phyloP scores from a whole-genome alignment of 2,329 filamentous ascomycete genomes.

The Ophiostoma ips region DNA sequence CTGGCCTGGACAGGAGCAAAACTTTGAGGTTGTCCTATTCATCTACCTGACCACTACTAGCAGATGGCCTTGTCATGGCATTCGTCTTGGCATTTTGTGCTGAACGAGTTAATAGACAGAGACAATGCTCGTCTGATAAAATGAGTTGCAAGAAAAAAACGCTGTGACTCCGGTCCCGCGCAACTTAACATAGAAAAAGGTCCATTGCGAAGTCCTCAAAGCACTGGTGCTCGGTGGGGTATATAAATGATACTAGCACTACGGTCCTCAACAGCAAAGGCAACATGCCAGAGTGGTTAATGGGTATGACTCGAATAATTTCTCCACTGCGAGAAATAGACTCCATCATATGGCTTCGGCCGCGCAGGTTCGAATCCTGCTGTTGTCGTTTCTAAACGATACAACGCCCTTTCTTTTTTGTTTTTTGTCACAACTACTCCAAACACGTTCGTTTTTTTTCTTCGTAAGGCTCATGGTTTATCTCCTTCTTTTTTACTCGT shows the following conservation, averaged over 20 bases:
- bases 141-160: too few species aligned
- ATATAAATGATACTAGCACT: neutral
- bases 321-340: neutral
- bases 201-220: too few species aligned
- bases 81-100: too few species aligned
- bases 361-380: constrained; percentile 2
- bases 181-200: too few species aligned
- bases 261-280: neutral
- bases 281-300: constrained; percentile 2
- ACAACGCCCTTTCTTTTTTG: neutral
- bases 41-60: too few species aligned
- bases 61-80: too few species aligned
- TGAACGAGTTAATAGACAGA: too few species aligned
- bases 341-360: constrained; percentile 1
- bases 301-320: constrained; percentile 1
- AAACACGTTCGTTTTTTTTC: neutral
- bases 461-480: neutral
- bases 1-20: too few species aligned
- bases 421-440: neutral
- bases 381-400: neutral
- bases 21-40: too few species aligned
- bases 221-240: neutral
- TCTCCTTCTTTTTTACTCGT: neutral
- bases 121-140: too few species aligned
- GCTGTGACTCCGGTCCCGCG: too few species aligned